A percentile compares a stretch with the other conserved stretches of the same genome.
These are phyloP conservation scores for Magnaporthiopsis poae DNA, from an alignment of 2,329 filamentous ascomycete genomes.

Conservation along the genomic window DNA sequence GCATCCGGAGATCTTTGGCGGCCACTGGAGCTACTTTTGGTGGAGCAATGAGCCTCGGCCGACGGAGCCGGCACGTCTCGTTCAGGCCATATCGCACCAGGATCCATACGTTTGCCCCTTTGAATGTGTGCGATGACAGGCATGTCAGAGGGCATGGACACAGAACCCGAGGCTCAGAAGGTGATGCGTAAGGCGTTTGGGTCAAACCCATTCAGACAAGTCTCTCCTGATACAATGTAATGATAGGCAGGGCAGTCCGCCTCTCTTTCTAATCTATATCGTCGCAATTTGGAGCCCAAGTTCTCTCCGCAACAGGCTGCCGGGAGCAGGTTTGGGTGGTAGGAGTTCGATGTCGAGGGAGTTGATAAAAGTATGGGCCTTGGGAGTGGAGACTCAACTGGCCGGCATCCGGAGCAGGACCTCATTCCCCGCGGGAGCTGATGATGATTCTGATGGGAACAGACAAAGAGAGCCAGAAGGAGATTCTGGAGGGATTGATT, in stretches of 20 bases:
- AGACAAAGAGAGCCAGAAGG: background rate
- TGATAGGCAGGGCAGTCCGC: background rate
- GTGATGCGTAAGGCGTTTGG: background rate
- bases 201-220: background rate
- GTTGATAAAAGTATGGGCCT: background rate
- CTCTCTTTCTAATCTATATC: background rate
- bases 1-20: background rate
- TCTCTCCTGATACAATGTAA: background rate
- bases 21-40: background rate
- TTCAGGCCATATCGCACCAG: background rate
- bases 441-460: background rate
- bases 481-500: background rate
- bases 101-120: background rate
- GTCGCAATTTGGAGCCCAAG: too few species aligned
- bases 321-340: background rate
- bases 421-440: background rate
- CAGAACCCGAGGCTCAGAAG: background rate
- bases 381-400: background rate
- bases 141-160: background rate
- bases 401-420: background rate
- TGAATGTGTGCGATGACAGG: background rate
- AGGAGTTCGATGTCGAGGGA: background rate
- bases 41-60: background rate
- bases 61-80: background rate
- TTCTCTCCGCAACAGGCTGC: background rate